Conservation (phyloP, 805 yeast genomes). For the Yarrowia sp. region DNA sequence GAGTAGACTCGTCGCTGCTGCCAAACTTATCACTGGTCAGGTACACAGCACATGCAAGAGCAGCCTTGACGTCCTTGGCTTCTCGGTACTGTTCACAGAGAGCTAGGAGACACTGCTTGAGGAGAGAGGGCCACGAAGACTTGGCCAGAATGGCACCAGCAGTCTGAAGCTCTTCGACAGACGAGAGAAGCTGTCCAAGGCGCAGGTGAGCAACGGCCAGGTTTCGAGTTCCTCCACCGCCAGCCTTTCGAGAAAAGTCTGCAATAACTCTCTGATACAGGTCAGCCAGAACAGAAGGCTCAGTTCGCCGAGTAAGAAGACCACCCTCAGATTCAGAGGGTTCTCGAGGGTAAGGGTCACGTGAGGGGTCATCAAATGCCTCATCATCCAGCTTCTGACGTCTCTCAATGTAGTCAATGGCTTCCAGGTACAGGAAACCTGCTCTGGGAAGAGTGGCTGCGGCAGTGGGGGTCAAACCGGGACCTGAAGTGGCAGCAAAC, state of each 20-base stretch:
- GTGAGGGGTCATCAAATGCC: constrained; percentile 13
- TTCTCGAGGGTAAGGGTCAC: constrained; percentile 28
- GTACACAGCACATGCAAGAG: constrained; percentile 27
- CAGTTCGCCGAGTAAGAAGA: background rate
- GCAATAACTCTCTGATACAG: constrained; percentile 24
- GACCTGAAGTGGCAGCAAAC: constrained; percentile 28
- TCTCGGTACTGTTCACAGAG: constrained; percentile 29
- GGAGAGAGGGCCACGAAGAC: constrained; percentile 9
- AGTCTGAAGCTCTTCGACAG: constrained; percentile 23
- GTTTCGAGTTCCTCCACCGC: constrained; percentile 17
- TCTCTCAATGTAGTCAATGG: constrained; percentile 15
- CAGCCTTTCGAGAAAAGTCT: constrained; percentile 14
- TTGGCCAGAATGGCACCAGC: constrained; percentile 29
- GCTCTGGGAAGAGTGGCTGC: constrained; percentile 20
- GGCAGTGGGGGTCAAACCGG: constrained; percentile 17
- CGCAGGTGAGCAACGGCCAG: constrained; percentile 28
- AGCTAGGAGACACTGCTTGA: constrained; percentile 21
- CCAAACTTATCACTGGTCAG: constrained; percentile 28
- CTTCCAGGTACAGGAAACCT: constrained; percentile 23
- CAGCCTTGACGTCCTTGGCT: constrained; percentile 13
- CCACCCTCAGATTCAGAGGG: background rate
- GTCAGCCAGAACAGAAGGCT: constrained; percentile 10
- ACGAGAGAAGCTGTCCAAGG: constrained; percentile 23
- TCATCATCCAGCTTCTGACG: background rate
- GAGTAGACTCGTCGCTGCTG: background rate